Evolutionary conservation across 2,329 filamentous ascomycete species (phyloP), one percentile per base, ranked within the genome.

Genomic region (Dothistroma septosporum): DNA sequence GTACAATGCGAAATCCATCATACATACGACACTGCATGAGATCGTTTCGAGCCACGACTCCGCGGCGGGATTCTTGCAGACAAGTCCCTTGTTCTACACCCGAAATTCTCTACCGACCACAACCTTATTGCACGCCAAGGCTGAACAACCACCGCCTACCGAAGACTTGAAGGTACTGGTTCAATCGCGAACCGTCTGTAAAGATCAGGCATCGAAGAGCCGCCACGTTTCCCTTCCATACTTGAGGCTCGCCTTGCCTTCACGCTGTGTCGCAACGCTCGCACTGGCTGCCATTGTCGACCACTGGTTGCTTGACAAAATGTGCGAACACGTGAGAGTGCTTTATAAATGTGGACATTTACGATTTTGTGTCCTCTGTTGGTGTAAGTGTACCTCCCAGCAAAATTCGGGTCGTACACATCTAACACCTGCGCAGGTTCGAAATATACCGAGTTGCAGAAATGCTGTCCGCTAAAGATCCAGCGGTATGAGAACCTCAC

Each of bases 251-350:
- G 21, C 47, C 21, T 24, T 12, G n/a, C 22, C 49, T 32, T 32
- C 9, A 53, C 52, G 33, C 46, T 41, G 53, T 60, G 54, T 41
- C 11, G 37, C 48, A 49, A 54, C 24, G 19, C 31, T 54, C 55
- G 31, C 24, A 11, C 16, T 22, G n/a, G 47, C 35, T 47, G 46
- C 19, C 1, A 19, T 24, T 12, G 19, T 37, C 31, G 31, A 31
- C 47, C 16, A 28, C 32, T 46, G 16, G n/a, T 28, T 44, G 6
- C 28, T 54, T 16, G 24, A 24, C 16, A 46, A 19, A 19, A 65
- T 65, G 63, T 65, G 63, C 44, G 59, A 65, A 57, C 61, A 61
- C 57, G 61, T 65, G 31, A 60, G 49, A 53, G 63, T 65, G 44
- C 61, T 54, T 24, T 65, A 65, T 44, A 50, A 53, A 22, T 65